Conservation (phyloP, 163 green algal genomes). For the Trebouxiophyceae sp. region DNA sequence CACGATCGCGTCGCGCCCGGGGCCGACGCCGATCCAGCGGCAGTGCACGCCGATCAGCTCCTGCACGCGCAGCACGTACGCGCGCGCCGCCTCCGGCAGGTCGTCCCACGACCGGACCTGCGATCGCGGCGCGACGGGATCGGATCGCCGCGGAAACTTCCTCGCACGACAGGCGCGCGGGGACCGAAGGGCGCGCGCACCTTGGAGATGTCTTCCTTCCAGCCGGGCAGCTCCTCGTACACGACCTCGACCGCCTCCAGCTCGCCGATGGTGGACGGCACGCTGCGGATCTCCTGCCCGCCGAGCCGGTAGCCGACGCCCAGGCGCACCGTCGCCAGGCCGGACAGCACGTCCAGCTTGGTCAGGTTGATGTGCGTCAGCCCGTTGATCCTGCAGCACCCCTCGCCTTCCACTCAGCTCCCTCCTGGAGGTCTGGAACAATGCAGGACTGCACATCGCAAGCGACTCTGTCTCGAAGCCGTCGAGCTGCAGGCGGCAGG, state of each 20-base stretch:
- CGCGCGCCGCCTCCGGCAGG: slow-evolving; percentile 61
- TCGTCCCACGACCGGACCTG: slow-evolving; percentile 64
- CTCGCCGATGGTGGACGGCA: slow-evolving; percentile 67
- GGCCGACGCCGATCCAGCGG: slow-evolving; percentile 96
- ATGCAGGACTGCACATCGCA: too few relatives aligned
- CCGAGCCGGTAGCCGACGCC: slow-evolving; percentile 30
- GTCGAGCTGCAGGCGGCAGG: neutral
- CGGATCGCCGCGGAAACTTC: too few relatives aligned
- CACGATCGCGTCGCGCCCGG: slow-evolving; percentile 91
- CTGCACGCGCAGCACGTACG: slow-evolving; percentile 69
- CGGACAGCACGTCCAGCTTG: slow-evolving; percentile 94
- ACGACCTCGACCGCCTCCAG: slow-evolving; percentile 71
- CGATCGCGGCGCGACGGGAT: too few relatives aligned
- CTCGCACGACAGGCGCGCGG: too few relatives aligned
- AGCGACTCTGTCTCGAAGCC: too few relatives aligned
- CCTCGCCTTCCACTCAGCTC: neutral
- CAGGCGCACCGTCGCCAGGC: slow-evolving; percentile 87
- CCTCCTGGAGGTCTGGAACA: neutral
- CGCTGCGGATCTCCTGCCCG: slow-evolving; percentile 37
- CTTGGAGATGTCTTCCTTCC: slow-evolving; percentile 85
- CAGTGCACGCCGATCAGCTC: slow-evolving; percentile 74
- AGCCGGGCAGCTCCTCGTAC: slow-evolving; percentile 95
- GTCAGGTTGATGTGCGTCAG: slow-evolving; percentile 97
- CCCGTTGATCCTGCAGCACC: slow-evolving; percentile 84
- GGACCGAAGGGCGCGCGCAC: too few relatives aligned